phyloP scores from a whole-genome alignment of 129 eudicot species.

The Glebionis coronaria region DNA sequence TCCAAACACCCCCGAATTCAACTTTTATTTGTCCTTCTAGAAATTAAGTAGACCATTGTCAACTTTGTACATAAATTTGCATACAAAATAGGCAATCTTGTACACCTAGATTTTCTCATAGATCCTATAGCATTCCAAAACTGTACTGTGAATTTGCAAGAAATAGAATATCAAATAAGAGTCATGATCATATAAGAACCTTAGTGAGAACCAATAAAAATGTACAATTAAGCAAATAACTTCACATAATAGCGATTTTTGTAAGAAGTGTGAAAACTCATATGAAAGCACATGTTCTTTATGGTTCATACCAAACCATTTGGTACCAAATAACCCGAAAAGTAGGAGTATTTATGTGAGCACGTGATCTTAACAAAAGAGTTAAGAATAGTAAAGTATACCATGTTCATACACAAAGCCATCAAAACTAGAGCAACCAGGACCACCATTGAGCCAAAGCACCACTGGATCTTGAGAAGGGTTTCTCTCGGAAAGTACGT shows the following conservation, averaged over 20 bases:
- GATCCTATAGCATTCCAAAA: background rate
- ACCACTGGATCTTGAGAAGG: slow-evolving; percentile 81
- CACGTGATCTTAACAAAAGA: background rate
- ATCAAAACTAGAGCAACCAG: slow-evolving; percentile 95
- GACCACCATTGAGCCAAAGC: slow-evolving; percentile 96
- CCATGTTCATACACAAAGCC: slow-evolving; percentile 92
- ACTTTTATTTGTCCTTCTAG: background rate
- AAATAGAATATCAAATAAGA: slow-evolving; percentile 12
- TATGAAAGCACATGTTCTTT: background rate
- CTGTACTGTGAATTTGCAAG: slow-evolving; percentile 4
- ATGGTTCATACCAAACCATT: background rate
- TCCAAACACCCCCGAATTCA: slow-evolving; percentile 12
- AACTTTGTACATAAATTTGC: slow-evolving; percentile 19
- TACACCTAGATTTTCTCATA: background rate
- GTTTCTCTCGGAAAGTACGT: slow-evolving; percentile 71
- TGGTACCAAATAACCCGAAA: slow-evolving; percentile 2
- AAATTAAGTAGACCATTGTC: slow-evolving; percentile 21
- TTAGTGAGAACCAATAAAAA: no score
- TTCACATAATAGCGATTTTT: background rate
- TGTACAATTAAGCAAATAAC: no score
- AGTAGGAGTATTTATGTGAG: background rate
- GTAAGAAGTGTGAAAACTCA: background rate
- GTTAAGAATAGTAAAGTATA: slow-evolving; percentile 22
- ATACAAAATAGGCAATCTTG: background rate
- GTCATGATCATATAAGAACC: background rate